phyloP scores from a whole-genome alignment of 1,284 basidiomycete species.

The Apiotrichum siamense region DNA sequence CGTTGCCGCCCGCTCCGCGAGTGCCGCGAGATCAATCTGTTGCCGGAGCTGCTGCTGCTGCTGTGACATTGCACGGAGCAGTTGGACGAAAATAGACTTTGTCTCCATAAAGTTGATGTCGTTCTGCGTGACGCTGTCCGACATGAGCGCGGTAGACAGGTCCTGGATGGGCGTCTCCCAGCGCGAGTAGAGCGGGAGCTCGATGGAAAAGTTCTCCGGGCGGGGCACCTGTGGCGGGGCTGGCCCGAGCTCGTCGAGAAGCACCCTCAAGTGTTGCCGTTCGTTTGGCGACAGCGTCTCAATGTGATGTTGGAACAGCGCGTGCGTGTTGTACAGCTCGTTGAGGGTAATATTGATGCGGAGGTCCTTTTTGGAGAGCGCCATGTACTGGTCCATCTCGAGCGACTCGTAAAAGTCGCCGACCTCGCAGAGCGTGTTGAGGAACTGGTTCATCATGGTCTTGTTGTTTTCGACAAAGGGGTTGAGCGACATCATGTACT shows the following conservation, averaged over 20 bases:
- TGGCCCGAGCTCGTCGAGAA: conserved; percentile 89
- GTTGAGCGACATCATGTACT: conserved; percentile 96
- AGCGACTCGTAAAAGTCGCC: conserved; percentile 99
- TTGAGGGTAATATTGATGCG: conserved; percentile 99
- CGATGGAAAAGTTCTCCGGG: conserved; percentile 92
- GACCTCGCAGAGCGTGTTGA: conserved; percentile 95
- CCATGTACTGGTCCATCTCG: conserved; percentile 99
- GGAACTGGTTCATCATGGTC: conserved; percentile 89
- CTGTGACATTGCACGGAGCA: conserved; percentile 88
- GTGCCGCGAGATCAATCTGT: conserved; percentile 79
- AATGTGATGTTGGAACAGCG: conserved; percentile 87
- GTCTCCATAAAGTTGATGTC: conserved; percentile 99
- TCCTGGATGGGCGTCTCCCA: conserved; percentile 99
- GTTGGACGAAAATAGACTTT: conserved; percentile 97
- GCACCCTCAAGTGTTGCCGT: conserved; percentile 91
- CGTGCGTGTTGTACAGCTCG: conserved; percentile 97
- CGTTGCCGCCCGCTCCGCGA: conserved; percentile 92
- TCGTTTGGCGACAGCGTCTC: conserved; percentile 96
- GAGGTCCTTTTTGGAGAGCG: conserved; percentile 95
- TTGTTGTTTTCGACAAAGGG: conserved; percentile 99
- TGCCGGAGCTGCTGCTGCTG: conserved; percentile 56
- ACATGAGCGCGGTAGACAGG: conserved; percentile 89
- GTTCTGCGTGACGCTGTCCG: conserved; percentile 84
- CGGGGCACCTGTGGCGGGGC: conserved; percentile 91
- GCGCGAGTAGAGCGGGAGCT: conserved; percentile 86